phyloP scores from a whole-genome alignment of 1,284 basidiomycete species.

The Vanrija sp. region DNA sequence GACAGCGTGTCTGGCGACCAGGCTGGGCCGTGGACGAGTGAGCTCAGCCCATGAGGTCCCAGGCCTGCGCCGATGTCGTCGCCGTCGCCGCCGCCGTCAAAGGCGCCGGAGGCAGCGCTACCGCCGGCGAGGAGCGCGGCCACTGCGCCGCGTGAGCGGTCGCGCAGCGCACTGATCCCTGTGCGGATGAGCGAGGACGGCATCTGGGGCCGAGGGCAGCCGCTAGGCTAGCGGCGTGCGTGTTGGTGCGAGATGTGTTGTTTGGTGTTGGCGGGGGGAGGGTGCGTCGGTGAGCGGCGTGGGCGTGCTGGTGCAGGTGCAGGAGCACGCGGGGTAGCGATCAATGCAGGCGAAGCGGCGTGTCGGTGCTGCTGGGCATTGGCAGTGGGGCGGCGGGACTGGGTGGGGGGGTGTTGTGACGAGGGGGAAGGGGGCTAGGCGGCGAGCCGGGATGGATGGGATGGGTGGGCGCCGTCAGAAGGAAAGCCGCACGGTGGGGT shows the following conservation, averaged over 20 bases:
- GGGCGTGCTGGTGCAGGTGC: not conserved
- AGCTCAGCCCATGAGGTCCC: not conserved
- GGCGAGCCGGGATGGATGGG: too few species aligned
- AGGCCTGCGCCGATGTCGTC: constrained; percentile 2
- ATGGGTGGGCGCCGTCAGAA: too few species aligned
- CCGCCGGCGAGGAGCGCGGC: constrained; percentile 12
- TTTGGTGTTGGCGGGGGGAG: not conserved
- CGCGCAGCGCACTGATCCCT: constrained; percentile 16
- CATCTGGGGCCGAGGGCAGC: constrained; percentile 12
- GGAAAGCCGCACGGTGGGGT: too few species aligned
- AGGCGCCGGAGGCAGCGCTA: not conserved
- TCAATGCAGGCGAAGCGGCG: too few species aligned
- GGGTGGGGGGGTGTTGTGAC: too few species aligned
- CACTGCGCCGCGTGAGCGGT: constrained; percentile 17
- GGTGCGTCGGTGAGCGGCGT: not conserved
- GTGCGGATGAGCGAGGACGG: constrained; percentile 20
- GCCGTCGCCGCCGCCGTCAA: constrained; percentile 4
- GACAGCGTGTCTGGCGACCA: constrained; percentile 6
- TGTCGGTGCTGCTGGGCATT: too few species aligned
- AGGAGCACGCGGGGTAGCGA: not conserved
- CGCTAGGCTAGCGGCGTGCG: not conserved
- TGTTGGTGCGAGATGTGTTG: not conserved
- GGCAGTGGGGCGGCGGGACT: too few species aligned
- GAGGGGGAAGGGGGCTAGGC: too few species aligned
- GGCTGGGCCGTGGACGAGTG: not conserved